A percentile compares a stretch with the other conserved stretches of the same genome.
phyloP scores from a whole-genome alignment of 2,329 filamentous ascomycete species.

The Neofusicoccum sp. region DNA sequence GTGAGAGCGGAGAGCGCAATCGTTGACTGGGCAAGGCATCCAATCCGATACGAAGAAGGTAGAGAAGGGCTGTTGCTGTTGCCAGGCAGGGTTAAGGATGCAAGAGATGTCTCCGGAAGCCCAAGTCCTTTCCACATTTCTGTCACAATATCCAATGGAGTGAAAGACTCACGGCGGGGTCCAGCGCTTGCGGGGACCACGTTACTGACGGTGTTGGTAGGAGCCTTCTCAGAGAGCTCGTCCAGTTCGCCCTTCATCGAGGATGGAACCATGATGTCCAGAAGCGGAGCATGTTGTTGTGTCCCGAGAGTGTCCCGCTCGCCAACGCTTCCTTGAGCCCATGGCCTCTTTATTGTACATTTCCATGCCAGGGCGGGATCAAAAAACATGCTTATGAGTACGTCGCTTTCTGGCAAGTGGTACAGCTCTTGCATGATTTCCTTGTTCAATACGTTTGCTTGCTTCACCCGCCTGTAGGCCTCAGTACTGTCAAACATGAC shows the following conservation, averaged over 20 bases:
- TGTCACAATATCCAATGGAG: not conserved
- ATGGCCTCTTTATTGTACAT: conserved; percentile 44
- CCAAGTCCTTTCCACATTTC: not conserved
- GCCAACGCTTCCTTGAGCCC: conserved; percentile 38
- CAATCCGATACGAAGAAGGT: conserved; percentile 59
- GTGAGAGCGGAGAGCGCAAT: conserved; percentile 56
- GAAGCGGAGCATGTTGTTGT: conserved; percentile 43
- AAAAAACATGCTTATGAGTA: conserved; percentile 44
- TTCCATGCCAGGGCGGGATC: conserved; percentile 54
- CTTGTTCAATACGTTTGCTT: too few relatives aligned
- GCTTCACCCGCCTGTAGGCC: too few relatives aligned
- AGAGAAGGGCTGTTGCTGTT: conserved; percentile 33
- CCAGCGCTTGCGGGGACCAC: too few relatives aligned
- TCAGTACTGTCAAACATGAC: too few relatives aligned
- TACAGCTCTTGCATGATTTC: conserved; percentile 22
- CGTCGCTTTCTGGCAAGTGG: conserved; percentile 29
- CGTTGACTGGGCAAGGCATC: conserved; percentile 54
- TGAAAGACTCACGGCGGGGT: not conserved
- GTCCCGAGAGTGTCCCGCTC: conserved; percentile 43
- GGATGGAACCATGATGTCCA: conserved; percentile 31
- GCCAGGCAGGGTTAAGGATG: conserved; percentile 24
- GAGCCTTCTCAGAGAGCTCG: too few relatives aligned
- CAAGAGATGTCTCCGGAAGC: not conserved
- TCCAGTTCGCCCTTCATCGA: too few relatives aligned
- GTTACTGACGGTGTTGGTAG: too few relatives aligned